phyloP scores from a whole-genome alignment of 257 asterid genomes.

The Pogostemon cablin region DNA sequence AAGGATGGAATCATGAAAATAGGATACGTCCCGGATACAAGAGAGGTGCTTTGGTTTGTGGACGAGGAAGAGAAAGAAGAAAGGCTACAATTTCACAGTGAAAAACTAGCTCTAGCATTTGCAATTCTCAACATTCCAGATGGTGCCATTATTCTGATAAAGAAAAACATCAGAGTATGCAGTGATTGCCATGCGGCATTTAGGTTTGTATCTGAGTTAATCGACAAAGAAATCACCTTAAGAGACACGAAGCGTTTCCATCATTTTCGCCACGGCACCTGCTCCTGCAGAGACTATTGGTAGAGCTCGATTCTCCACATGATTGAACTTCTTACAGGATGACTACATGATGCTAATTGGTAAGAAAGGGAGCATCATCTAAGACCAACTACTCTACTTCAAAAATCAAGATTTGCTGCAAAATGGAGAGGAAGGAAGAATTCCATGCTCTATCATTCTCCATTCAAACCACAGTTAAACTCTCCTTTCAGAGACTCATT shows the following conservation, averaged over 20 bases:
- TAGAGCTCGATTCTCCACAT: slow-evolving; percentile 30
- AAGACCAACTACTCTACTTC: too few relatives aligned
- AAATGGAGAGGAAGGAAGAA: too few relatives aligned
- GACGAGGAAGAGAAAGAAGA: slow-evolving; percentile 69
- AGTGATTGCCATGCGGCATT: slow-evolving; percentile 82
- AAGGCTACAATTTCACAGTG: slow-evolving; percentile 71
- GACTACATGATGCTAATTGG: too few relatives aligned
- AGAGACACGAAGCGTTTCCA: slow-evolving; percentile 83
- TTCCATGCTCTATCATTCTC: too few relatives aligned
- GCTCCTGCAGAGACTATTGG: slow-evolving; percentile 91
- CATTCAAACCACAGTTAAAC: too few relatives aligned
- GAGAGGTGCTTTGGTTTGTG: slow-evolving; percentile 67
- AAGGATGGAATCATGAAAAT: slow-evolving; percentile 50
- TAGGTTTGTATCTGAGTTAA: slow-evolving; percentile 65
- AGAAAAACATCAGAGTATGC: slow-evolving; percentile 86
- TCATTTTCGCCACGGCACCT: slow-evolving; percentile 67
- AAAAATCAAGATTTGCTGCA: too few relatives aligned
- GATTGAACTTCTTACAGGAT: too few relatives aligned
- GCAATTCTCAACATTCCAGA: slow-evolving; percentile 56
- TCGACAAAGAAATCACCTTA: slow-evolving; percentile 58
- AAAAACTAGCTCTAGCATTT: slow-evolving; percentile 84
- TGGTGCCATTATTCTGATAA: slow-evolving; percentile 58
- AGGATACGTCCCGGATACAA: slow-evolving; percentile 76
- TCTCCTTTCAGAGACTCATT: too few relatives aligned
- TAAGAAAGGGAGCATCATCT: too few relatives aligned